These are phyloP conservation scores for Shiraia bambusicola DNA, from an alignment of 2,329 filamentous ascomycete species.

Conservation along the genomic window DNA sequence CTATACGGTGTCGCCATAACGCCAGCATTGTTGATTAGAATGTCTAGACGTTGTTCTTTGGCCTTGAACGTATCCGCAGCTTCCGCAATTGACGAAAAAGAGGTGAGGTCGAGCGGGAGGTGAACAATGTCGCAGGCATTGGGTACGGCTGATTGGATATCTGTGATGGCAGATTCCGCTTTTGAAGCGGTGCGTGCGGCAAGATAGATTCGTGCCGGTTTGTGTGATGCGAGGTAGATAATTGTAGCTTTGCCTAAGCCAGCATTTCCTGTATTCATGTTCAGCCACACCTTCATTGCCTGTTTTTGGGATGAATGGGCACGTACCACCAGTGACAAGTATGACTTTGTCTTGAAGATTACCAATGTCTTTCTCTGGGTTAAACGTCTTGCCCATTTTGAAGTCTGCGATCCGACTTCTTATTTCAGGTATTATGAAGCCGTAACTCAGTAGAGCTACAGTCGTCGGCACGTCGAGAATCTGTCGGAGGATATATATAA, in stretches of 20 bases:
- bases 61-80: constrained; percentile 42
- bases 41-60: constrained; percentile 46
- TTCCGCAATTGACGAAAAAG: constrained; percentile 43
- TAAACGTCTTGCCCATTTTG: constrained; percentile 25
- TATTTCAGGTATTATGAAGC: constrained; percentile 12
- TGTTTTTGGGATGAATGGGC: background rate
- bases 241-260: constrained; percentile 53
- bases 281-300: constrained; percentile 1
- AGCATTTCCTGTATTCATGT: constrained; percentile 41
- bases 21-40: constrained; percentile 52
- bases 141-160: constrained; percentile 41
- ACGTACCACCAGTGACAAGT: constrained; percentile 41
- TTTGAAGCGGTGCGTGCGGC: constrained; percentile 48
- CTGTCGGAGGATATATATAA: constrained; percentile 2
- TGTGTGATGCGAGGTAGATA: constrained; percentile 47
- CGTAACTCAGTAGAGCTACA: constrained; percentile 6
- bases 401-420: constrained; percentile 7
- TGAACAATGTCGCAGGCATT: constrained; percentile 40
- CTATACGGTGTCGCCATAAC: constrained; percentile 43
- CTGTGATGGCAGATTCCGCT: constrained; percentile 44
- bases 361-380: constrained; percentile 26
- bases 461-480: constrained; percentile 1
- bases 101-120: constrained; percentile 47
- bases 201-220: constrained; percentile 51
- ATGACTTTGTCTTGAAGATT: constrained; percentile 37